Evolutionary conservation across 331 rosid species (phyloP), one percentile per base, ranked within the genome.

Genomic region (Stylosanthes scabra): DNA sequence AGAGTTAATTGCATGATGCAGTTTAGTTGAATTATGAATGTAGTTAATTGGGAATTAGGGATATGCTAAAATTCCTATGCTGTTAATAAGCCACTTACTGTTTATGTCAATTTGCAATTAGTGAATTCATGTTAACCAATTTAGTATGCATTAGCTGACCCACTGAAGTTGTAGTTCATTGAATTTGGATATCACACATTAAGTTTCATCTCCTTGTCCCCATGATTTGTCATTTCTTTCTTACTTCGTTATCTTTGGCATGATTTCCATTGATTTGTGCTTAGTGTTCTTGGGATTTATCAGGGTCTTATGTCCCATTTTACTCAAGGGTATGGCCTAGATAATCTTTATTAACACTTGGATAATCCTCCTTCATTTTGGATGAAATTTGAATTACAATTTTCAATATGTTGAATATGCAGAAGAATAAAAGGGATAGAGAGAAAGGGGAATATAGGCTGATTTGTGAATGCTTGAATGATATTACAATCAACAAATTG

Each of bases 211-310:
- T 13, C 3, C 51, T 45, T 45, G n/a, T 46, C 51, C 11, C 51
- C 10, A 5, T 9, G 51, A n/a, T n/a, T n/a, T n/a, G n/a, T n/a
- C n/a, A n/a, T n/a, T n/a, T n/a, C n/a, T n/a, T n/a, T n/a, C n/a
- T n/a, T n/a, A n/a, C n/a, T n/a, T n/a, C n/a, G n/a, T n/a, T n/a
- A n/a, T n/a, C n/a, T n/a, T n/a, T n/a, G n/a, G n/a, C n/a, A n/a
- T n/a, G n/a, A 46, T 46, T 9, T 13, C n/a, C 12, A 46, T 3
- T 67, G 46, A 82, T 77, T 54, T 67, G 4, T 12, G 16, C 37
- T 9, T 25, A 7, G 66, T 59, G 49, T 12, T 9, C 2, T 11
- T 1, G 51, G 11, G 11, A 44, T 44, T 44, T 44, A 44, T 44
- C 11, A 2, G 49, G 1, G 42, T 7, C 8, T 39, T 39, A 39